These are phyloP conservation scores for Betula pendula DNA, from an alignment of 306 rosid genomes.

Conservation along the genomic window DNA sequence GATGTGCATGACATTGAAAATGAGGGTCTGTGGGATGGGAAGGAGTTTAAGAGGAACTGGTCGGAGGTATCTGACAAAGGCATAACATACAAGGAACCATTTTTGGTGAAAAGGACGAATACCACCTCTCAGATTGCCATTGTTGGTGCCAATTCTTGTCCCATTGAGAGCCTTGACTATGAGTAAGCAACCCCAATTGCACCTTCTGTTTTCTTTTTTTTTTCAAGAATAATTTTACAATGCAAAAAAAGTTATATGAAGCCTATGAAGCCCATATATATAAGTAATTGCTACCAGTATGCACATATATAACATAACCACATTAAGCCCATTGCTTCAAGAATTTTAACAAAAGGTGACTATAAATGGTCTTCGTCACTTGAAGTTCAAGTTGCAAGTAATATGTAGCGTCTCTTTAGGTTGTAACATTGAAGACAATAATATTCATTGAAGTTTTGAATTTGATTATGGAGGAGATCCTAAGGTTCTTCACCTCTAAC, in stretches of 20 bases:
- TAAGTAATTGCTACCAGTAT: neutral
- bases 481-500: neutral
- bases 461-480: neutral
- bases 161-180: slow-evolving; percentile 94
- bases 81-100: slow-evolving; percentile 34
- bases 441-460: neutral
- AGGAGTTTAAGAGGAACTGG: slow-evolving; percentile 30
- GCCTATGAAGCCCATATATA: neutral
- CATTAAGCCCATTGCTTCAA: neutral
- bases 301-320: neutral
- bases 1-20: slow-evolving; percentile 46
- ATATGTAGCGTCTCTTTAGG: too few relatives aligned
- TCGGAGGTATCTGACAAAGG: slow-evolving; percentile 42
- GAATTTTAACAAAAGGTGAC: neutral
- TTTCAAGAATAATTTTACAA: slow-evolving; percentile 1
- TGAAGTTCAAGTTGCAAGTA: neutral
- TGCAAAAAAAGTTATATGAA: slow-evolving; percentile 10
- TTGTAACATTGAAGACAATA: neutral
- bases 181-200: slow-evolving; percentile 49
- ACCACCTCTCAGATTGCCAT: slow-evolving; percentile 91
- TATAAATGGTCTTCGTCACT: neutral
- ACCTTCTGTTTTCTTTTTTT: neutral
- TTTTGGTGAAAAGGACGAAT: slow-evolving; percentile 57
- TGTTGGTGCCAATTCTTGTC: slow-evolving; percentile 77
- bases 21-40: slow-evolving; percentile 37